Evolutionary conservation across 2,329 filamentous ascomycete genomes (phyloP).

Genomic region (Ophioceras dolichostomum): DNA sequence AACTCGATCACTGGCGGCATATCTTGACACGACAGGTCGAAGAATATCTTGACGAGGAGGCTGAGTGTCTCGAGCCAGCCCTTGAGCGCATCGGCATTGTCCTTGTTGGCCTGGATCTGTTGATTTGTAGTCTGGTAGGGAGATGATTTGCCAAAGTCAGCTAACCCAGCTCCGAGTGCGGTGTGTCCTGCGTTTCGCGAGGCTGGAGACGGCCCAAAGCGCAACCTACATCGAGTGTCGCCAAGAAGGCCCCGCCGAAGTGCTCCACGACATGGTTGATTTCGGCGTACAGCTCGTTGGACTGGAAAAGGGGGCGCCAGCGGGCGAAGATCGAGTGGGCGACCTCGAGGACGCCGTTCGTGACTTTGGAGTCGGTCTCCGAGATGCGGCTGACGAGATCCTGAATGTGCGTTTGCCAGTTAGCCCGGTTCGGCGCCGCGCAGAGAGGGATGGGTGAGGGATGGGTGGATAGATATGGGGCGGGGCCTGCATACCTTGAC

Average conservation of each 20-base stretch:
- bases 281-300: conserved; percentile 84
- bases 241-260: conserved; percentile 75
- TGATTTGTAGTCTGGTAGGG: conserved; percentile 47
- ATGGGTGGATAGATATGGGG: no score
- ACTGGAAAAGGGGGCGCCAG: conserved; percentile 89
- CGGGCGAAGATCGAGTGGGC: conserved; percentile 96
- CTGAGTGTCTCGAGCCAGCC: conserved; percentile 77
- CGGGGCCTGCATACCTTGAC: conserved; percentile 51
- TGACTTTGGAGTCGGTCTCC: conserved; percentile 67
- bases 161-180: no score
- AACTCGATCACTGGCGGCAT: conserved; percentile 91
- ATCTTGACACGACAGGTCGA: conserved; percentile 96
- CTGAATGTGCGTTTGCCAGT: conserved; percentile 22
- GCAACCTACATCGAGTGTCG: conserved; percentile 62
- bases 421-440: no score
- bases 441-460: no score
- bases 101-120: conserved; percentile 61
- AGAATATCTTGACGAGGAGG: conserved; percentile 81
- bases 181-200: no score
- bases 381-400: conserved; percentile 85
- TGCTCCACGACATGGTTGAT: conserved; percentile 89
- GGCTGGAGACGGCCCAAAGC: no score
- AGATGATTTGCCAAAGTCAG: no score
- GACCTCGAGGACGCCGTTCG: conserved; percentile 90
- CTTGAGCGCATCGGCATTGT: conserved; percentile 62